Conservation (phyloP, 768 basidiomycete genomes). For the Infundibulicybe gibba region DNA sequence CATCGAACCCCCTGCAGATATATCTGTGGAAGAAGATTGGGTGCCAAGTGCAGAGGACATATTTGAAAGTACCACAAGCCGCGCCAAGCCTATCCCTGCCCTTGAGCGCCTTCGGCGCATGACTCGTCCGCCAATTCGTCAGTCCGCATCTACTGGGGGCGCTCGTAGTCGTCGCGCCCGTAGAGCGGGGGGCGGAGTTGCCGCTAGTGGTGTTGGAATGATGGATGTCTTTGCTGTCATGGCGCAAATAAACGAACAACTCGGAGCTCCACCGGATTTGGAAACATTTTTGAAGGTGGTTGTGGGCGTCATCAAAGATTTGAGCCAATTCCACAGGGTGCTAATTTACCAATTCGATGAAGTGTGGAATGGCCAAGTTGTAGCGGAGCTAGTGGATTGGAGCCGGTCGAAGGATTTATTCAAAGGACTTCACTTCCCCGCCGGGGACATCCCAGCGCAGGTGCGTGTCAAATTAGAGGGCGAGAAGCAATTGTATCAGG, state of each 20-base stretch:
- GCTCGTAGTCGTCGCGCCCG: conserved; percentile 14
- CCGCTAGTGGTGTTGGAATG: conserved; percentile 43
- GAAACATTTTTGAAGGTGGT: conserved; percentile 71
- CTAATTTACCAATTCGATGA: conserved; percentile 84
- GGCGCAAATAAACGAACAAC: conserved; percentile 78
- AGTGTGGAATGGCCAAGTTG: conserved; percentile 73
- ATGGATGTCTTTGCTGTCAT: conserved; percentile 82
- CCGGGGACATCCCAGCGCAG: conserved; percentile 65
- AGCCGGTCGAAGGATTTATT: conserved; percentile 68
- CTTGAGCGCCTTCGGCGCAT: conserved; percentile 63
- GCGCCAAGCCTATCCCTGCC: conserved; percentile 65
- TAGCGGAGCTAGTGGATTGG: conserved; percentile 82
- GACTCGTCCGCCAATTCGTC: conserved; percentile 12
- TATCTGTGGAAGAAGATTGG: conserved; percentile 26
- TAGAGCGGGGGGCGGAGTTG: conserved; percentile 8
- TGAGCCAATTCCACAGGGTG: conserved; percentile 80
- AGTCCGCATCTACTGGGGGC: conserved; percentile 2
- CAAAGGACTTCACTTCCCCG: conserved; percentile 69
- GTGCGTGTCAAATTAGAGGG: conserved; percentile 24
- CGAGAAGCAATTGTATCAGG: not conserved
- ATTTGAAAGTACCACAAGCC: conserved; percentile 66
- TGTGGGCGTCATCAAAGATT: conserved; percentile 68
- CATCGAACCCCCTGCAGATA: too few species aligned
- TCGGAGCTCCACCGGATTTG: conserved; percentile 61
- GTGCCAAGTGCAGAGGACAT: conserved; percentile 53